Conservation (phyloP, 1,139 yeast species). For the Kazachstania sp. region DNA sequence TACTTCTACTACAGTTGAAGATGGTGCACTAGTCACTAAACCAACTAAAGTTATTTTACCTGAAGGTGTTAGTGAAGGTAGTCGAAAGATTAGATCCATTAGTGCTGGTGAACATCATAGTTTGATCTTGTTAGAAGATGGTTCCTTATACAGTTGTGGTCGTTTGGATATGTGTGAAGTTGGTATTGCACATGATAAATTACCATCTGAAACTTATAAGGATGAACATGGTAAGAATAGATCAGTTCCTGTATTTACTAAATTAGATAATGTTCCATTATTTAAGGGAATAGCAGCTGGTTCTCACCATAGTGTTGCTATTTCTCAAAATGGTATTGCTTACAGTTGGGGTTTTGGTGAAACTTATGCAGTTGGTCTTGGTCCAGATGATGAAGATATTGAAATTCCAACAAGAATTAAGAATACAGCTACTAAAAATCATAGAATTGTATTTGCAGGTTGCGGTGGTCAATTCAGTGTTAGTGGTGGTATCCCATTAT, state of each 20-base stretch:
- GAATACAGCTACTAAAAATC: slow-evolving; percentile 83
- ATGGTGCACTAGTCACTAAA: slow-evolving; percentile 69
- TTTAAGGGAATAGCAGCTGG: slow-evolving; percentile 70
- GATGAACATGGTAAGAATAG: slow-evolving; percentile 78
- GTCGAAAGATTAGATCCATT: slow-evolving; percentile 42
- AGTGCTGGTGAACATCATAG: slow-evolving; percentile 96
- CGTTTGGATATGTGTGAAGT: slow-evolving; percentile 88
- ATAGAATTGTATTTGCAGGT: slow-evolving; percentile 60
- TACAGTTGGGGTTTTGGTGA: slow-evolving; percentile 98
- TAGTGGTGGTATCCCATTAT: slow-evolving; percentile 58
- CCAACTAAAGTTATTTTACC: slow-evolving; percentile 62
- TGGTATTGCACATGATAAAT: slow-evolving; percentile 60
- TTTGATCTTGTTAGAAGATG: slow-evolving; percentile 59
- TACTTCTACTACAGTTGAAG: slow-evolving; percentile 56
- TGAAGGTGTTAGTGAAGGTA: slow-evolving; percentile 32
- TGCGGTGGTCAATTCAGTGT: slow-evolving; percentile 96
- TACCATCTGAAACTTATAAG: slow-evolving; percentile 59
- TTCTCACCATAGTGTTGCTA: slow-evolving; percentile 85
- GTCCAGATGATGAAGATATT: slow-evolving; percentile 84
- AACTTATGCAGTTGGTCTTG: slow-evolving; percentile 91
- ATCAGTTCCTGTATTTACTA: slow-evolving; percentile 81
- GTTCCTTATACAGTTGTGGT: slow-evolving; percentile 78
- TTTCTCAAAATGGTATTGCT: slow-evolving; percentile 73
- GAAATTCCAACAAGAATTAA: slow-evolving; percentile 78
- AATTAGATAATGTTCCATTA: slow-evolving; percentile 48